Conservation (phyloP, 257 asterid genomes). For the Osmanthus fragrans region DNA sequence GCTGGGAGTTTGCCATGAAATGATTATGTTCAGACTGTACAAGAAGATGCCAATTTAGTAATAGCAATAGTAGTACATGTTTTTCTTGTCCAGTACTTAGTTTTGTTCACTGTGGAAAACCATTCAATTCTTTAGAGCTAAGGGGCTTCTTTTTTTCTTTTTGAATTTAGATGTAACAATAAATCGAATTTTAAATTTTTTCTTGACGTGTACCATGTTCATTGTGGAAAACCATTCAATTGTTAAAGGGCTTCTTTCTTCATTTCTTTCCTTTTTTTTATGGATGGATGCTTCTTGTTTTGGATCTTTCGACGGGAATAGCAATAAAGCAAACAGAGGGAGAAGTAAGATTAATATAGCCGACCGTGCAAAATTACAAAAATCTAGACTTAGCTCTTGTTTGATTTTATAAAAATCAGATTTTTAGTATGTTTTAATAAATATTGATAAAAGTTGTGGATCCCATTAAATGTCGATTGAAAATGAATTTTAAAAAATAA, state of each 20-base stretch:
- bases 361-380: not conserved
- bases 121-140: not conserved
- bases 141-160: not conserved
- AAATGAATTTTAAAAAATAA: too few relatives aligned
- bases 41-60: slow-evolving; percentile 21
- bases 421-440: too few relatives aligned
- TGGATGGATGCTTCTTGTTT: slow-evolving; percentile 27
- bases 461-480: too few relatives aligned
- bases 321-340: too few relatives aligned
- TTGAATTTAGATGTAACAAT: not conserved
- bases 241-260: slow-evolving; percentile 12
- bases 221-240: slow-evolving; percentile 16
- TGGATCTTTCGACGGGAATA: not conserved
- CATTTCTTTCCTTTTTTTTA: not conserved
- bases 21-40: slow-evolving; percentile 19
- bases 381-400: not conserved
- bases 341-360: not conserved
- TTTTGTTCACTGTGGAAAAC: not conserved
- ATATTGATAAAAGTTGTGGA: too few relatives aligned
- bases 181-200: not conserved
- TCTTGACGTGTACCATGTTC: slow-evolving; percentile 4
- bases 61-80: not conserved
- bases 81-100: not conserved
- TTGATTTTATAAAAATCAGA: too few relatives aligned
- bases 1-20: slow-evolving; percentile 48